Conservation (phyloP, 495 filamentous ascomycete genomes). For the Penicillium atrosanguineum region DNA sequence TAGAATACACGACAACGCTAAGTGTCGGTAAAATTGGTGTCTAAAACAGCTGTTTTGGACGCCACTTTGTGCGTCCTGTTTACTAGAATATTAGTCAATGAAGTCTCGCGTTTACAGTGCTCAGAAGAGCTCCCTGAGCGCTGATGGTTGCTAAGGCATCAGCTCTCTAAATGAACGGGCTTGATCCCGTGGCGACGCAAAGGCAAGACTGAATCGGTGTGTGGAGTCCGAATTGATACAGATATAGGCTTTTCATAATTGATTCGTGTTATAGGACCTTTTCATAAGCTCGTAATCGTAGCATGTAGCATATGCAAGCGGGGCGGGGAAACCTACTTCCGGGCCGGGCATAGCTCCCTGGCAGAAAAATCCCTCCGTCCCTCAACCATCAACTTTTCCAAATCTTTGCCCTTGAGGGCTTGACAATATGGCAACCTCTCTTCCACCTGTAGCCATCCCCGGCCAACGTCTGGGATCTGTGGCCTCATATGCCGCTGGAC, state of each 20-base stretch:
- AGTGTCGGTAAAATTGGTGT: no score
- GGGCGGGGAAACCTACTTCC: conserved; percentile 20
- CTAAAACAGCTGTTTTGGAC: no score
- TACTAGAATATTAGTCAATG: no score
- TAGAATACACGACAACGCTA: no score
- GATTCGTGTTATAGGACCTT: conserved; percentile 7
- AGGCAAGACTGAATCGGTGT: no score
- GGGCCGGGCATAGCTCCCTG: conserved; percentile 11
- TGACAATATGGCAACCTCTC: conserved; percentile 29
- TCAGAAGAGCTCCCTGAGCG: no score
- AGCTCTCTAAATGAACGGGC: no score
- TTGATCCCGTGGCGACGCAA: no score
- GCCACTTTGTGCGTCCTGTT: no score
- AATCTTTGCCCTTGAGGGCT: conserved; percentile 7
- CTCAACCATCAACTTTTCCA: conserved; percentile 1
- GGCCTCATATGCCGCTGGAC: conserved; percentile 63
- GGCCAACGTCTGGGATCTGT: conserved; percentile 75
- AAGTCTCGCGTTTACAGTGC: no score
- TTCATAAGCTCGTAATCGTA: background rate
- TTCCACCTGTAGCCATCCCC: conserved; percentile 50
- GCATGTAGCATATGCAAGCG: background rate
- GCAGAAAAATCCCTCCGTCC: conserved; percentile 13
- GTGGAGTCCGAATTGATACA: no score
- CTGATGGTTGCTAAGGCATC: no score
- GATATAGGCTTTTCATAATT: conserved; percentile 32